Base-by-base conservation (phyloP, 768 basidiomycete genomes). In the Termitomyces sp. region DNA sequence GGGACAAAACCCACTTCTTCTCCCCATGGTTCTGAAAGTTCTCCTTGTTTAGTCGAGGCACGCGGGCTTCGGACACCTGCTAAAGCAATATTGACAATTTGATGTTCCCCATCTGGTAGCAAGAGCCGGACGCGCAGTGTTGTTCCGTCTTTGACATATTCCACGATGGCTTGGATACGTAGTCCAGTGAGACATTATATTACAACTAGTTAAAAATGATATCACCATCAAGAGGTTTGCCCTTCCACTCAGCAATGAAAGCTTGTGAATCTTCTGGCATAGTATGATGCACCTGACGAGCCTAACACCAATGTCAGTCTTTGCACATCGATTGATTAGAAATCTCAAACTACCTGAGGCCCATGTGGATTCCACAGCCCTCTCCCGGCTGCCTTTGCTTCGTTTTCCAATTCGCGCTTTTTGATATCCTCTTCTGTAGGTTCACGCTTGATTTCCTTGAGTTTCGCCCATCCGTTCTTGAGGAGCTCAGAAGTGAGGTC, bases 61-160 rank as follows among this genome's bases (percentile, higher is more conserved):
- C 88, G 86, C 41, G 90, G 77, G 67, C 86, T 85, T 47, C 90
- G 84, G 51, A 93, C 85, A 45, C 93, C 93, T 30, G 93, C 91
- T 58, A 92, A 79, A 8, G 88, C 80, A 61, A 98, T 81, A 68
- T 93, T 97, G 69, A 88, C 79, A 56, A 95, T 79, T 74, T 97
- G 97, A 68, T 99, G 97, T 57, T 90, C 85, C 11, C 87, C 89
- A 45, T 91, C 86, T 18, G 94, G 89, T 76, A 98, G 83, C 55
- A 97, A 76, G 48, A 98, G 81, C 51, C 97, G 87, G 49, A 90
- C 84, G 22, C 96, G 88, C 32, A 98, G 74, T 30, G 92, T 95
- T 22, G 91, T 88, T 50, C 94, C 96, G 68, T 98, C 95, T 51
- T 90, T 83, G 53, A 98, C 94, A 68, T 90, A 87, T 72, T 99